These are phyloP conservation scores for Saprolegnia diclina DNA, from an alignment of 352 stramenopile species.

Conservation along the genomic window DNA sequence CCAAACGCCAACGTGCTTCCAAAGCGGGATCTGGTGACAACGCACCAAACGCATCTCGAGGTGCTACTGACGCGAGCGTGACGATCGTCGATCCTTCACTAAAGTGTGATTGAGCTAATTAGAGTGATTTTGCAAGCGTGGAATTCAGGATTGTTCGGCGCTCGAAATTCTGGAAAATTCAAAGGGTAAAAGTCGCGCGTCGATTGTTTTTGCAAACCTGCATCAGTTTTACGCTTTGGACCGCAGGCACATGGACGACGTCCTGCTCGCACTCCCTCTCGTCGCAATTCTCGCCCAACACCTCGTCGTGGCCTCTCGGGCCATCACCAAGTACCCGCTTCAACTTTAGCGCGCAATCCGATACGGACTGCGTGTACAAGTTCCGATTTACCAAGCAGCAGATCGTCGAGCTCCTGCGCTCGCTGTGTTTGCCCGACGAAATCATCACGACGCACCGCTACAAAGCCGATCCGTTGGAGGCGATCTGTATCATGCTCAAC, in stretches of 20 bases:
- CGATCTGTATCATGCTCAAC: conserved; percentile 13
- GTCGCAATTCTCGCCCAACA: neutral
- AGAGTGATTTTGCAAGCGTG: neutral
- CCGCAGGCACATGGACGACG: neutral
- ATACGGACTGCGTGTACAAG: neutral
- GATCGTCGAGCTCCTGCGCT: neutral
- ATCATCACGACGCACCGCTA: neutral
- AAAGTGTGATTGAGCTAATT: neutral
- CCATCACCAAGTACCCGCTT: neutral
- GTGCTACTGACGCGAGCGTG: no score
- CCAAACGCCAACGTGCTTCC: conserved; percentile 1
- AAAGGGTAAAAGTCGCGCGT: neutral
- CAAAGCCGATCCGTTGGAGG: neutral
- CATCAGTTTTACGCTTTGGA: neutral
- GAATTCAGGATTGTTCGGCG: neutral
- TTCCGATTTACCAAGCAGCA: neutral
- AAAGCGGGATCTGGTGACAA: neutral
- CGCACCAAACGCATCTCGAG: no score
- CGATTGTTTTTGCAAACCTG: neutral
- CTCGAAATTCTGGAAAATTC: neutral
- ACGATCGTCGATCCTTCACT: no score
- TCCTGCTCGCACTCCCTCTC: neutral
- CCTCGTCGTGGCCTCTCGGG: neutral
- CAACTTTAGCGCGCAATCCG: neutral
- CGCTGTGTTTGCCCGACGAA: neutral